phyloP scores from a whole-genome alignment of 805 yeast genomes.

The Ogataea trehalophila region DNA sequence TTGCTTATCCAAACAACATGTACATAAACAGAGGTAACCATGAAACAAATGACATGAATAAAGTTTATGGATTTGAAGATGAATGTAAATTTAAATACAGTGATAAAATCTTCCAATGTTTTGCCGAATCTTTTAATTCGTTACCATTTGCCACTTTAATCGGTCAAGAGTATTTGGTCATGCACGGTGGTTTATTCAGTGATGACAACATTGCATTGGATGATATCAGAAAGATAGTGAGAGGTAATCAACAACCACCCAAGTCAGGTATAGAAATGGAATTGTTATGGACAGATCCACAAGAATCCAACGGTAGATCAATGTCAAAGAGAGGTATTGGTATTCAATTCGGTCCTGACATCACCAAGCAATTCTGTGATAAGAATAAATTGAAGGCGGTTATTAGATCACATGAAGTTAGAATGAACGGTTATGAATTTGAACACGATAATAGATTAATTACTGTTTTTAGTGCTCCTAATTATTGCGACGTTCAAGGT shows the following conservation, averaged over 20 bases:
- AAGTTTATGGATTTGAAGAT: slow-evolving; percentile 92
- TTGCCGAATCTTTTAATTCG: slow-evolving; percentile 78
- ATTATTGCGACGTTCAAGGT: slow-evolving; percentile 90
- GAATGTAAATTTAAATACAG: slow-evolving; percentile 91
- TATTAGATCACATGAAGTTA: slow-evolving; percentile 91
- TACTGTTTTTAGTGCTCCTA: slow-evolving; percentile 98
- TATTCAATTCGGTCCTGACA: slow-evolving; percentile 94
- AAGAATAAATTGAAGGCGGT: slow-evolving; percentile 69
- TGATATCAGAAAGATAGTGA: slow-evolving; percentile 66
- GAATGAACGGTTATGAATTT: slow-evolving; percentile 83
- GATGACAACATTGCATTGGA: slow-evolving; percentile 64
- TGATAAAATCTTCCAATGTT: slow-evolving; percentile 72
- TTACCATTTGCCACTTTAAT: slow-evolving; percentile 84
- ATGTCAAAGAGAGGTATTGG: slow-evolving; percentile 95
- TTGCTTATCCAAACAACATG: slow-evolving; percentile 64
- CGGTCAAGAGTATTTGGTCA: slow-evolving; percentile 72
- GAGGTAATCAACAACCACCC: slow-evolving; percentile 78
- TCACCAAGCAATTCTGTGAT: slow-evolving; percentile 74
- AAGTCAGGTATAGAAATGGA: slow-evolving; percentile 94
- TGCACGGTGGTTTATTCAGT: slow-evolving; percentile 95
- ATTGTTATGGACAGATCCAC: slow-evolving; percentile 96
- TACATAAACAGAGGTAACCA: slow-evolving; percentile 93
- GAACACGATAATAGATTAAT: slow-evolving; percentile 85
- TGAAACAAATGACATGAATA: slow-evolving; percentile 95
- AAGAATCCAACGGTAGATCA: slow-evolving; percentile 66